Base-by-base conservation (phyloP, 169 alveolate genomes). In the Plasmodium reichenowi region DNA sequence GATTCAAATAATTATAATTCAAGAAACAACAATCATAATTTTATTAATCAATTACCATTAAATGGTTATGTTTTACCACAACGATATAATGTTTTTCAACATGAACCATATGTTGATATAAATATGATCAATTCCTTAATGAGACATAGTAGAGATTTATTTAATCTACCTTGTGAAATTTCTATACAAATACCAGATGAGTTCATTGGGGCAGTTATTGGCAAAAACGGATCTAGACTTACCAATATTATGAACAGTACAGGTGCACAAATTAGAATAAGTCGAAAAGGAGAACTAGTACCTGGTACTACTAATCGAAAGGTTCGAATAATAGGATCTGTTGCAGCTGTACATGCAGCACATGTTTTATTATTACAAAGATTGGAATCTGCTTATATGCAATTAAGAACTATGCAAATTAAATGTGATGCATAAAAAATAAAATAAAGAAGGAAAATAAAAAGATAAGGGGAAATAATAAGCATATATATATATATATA, bases 321-420 rank as follows among this genome's bases (percentile, higher is more conserved):
- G 43, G 88, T 72, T 6, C 26, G 62, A 87, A 73, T 87, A 8
- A 72, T 68, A 43, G 92, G 92, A 72, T 71, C 88, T 20, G 92
- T 87, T 66, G 88, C 92, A 59, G 92, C 92, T 43, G 92, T 87
- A 17, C 92, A 87, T 66, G 88, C 83, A 9, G 92, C 92, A 2
- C 92, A 87, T 87, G 92, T 74, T 10, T 45, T 87, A n/a, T 32
- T 87, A 9, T 87, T 87, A 60, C 91, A 83, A 72, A 32, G 91
- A 38, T 24, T 83, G 26, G 91, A 83, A 60, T 67, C 67, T 13
- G 91, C 45, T 17, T 83, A 83, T 60, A 67, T 83, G 91, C 91
- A 83, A 60, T 20, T 83, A 26, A 54, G 73, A 56, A 63, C 54
- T 5, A 76, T 76, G 76, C 76, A 62, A 52, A 66, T 76, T 8